Conservation (phyloP, 1,139 yeast species). For the Petasospora fabianii region DNA sequence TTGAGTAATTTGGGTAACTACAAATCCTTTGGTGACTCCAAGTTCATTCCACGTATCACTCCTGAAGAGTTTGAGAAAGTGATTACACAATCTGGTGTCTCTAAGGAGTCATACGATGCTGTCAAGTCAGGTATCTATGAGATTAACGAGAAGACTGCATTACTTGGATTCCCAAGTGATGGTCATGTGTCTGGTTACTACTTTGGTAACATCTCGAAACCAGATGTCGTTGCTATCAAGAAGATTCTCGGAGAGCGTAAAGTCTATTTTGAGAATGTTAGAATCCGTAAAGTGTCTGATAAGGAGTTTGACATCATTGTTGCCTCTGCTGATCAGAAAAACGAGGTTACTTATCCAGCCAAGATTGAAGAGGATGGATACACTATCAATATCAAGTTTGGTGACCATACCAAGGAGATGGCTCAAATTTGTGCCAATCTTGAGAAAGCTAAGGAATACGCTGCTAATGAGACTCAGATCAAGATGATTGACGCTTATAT, state of each 20-base stretch:
- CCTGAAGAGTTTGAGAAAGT: conserved; percentile 44
- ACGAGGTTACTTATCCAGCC: conserved; percentile 41
- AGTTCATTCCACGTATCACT: conserved; percentile 66
- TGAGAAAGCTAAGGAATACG: conserved; percentile 52
- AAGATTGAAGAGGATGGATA: conserved; percentile 33
- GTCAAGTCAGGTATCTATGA: conserved; percentile 51
- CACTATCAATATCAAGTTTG: conserved; percentile 55
- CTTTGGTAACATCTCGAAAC: conserved; percentile 46
- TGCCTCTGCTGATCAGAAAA: conserved; percentile 50
- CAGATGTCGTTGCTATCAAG: conserved; percentile 65
- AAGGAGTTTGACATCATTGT: conserved; percentile 51
- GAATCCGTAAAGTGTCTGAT: conserved; percentile 53
- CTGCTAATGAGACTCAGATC: conserved; percentile 69
- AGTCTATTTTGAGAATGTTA: conserved; percentile 79
- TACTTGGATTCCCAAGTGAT: conserved; percentile 75
- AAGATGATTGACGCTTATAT: conserved; percentile 64
- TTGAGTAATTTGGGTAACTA: conserved; percentile 79
- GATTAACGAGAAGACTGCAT: conserved; percentile 41
- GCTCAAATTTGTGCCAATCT: conserved; percentile 53
- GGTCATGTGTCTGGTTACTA: conserved; percentile 79
- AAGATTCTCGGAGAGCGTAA: conserved; percentile 55
- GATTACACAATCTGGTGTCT: conserved; percentile 33
- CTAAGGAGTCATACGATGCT: conserved; percentile 39
- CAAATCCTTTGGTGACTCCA: conserved; percentile 86
- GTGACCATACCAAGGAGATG: conserved; percentile 73